Evolutionary conservation across 805 yeast species (phyloP).

Genomic region (Trichomonascus vanleenenianus): DNA sequence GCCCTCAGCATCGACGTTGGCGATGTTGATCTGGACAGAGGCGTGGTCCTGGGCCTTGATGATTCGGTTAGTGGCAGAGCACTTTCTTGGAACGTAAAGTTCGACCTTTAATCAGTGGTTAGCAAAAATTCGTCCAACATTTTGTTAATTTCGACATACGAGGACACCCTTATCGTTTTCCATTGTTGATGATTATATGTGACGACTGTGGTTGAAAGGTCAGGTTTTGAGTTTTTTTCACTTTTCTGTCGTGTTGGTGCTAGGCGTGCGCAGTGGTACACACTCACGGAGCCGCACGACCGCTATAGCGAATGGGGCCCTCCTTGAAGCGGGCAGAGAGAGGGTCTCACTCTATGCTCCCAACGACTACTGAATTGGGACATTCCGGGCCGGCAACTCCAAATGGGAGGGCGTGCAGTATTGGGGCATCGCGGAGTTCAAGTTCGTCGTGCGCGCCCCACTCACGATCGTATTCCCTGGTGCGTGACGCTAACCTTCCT

Average conservation of each 20-base stretch:
- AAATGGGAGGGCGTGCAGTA: too few species aligned
- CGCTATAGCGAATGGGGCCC: too few species aligned
- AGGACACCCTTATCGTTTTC: constrained; percentile 99
- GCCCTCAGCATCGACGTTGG: constrained; percentile 96
- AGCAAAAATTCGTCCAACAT: neutral
- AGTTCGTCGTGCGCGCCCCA: too few species aligned
- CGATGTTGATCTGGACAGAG: constrained; percentile 97
- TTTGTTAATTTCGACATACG: constrained; percentile 65
- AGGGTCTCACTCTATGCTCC: too few species aligned
- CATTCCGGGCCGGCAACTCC: too few species aligned
- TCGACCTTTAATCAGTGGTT: constrained; percentile 61
- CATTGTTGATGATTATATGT: constrained; percentile 45
- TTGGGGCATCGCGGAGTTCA: too few species aligned
- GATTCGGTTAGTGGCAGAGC: constrained; percentile 99
- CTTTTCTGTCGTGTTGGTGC: neutral
- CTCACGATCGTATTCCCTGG: too few species aligned
- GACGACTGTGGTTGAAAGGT: neutral
- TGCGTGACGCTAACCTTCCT: too few species aligned
- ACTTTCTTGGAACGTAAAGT: constrained; percentile 99
- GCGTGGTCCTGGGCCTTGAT: constrained; percentile 99
- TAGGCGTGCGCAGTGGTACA: neutral
- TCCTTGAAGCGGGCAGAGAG: too few species aligned
- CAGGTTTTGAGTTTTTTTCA: neutral
- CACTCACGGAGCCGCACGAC: too few species aligned
- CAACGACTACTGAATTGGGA: too few species aligned